Base-by-base conservation (phyloP, 495 filamentous ascomycete genomes). In the Clavariopsis aquatica region DNA sequence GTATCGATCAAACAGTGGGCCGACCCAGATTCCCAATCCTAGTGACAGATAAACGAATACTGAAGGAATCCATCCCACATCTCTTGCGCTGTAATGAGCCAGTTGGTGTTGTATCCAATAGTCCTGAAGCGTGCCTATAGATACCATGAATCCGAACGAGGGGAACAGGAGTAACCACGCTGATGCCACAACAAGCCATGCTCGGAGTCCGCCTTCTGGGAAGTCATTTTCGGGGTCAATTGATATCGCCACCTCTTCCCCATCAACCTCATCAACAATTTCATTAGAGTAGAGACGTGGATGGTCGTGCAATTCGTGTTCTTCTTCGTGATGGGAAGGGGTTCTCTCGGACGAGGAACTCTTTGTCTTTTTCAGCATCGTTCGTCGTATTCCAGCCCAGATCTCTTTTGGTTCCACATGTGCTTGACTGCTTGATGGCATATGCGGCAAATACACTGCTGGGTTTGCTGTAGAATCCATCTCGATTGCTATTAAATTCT, bases 1-100 rank as follows among this genome's bases (percentile, higher is more conserved):
- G 59, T 89, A 88, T 63, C 82, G 86, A 69, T 96, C 92, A 66
- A 88, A 92, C 9, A 92, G 66, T 34, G 85, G 87, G 0, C 89
- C 90, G 51, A 84, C 75, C 46, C 89, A 77, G 29, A 86, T 79
- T 12, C 87, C 86, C 66, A 76, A 41, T 10, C 64, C 75, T 64
- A 89, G 84, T 73, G 83, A 83, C 53, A 83, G 74, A 68, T 85
- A 85, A 1, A 78, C 72, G 66, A 82, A 67, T 5, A 83, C 70
- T 7, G 78, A 79, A 6, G 81, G 76, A 60, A 89, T 87, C 87
- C 87, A 89, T 9, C 80, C 77, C 8, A 88, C 74, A 3, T 78
- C 80, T 43, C 78, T 80, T 2, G 79, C 65, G 19, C 76, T 73
- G 69, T 84, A 84, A 29, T 75, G 60, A 0, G 61, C 55, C 15